These are phyloP conservation scores for Aurifilum marmelostoma DNA, from an alignment of 2,329 filamentous ascomycete genomes.

Conservation along the genomic window DNA sequence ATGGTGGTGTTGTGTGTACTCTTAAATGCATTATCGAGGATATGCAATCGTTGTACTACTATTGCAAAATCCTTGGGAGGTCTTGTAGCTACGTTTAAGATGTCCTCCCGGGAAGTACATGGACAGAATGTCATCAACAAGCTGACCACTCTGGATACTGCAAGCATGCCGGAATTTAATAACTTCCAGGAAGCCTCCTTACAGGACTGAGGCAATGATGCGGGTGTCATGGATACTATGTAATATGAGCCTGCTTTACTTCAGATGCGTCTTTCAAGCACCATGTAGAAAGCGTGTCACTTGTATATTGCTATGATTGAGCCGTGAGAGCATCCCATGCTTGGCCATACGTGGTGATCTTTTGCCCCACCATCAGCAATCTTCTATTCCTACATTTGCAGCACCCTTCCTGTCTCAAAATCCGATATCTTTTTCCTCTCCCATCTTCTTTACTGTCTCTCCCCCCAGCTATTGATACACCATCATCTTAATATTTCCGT, in stretches of 20 bases:
- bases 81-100: background rate
- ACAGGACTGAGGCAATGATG: background rate
- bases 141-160: background rate
- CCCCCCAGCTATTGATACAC: too few species aligned
- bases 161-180: too few species aligned
- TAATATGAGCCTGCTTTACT: background rate
- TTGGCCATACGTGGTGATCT: background rate
- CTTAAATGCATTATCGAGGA: background rate
- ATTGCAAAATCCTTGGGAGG: background rate
- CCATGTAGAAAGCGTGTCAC: background rate
- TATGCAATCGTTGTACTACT: background rate
- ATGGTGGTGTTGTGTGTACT: background rate
- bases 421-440: background rate
- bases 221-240: background rate
- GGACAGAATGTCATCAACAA: background rate
- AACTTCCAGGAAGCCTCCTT: background rate
- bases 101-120: background rate
- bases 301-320: background rate
- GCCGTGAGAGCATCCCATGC: background rate
- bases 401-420: background rate
- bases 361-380: background rate
- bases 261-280: background rate
- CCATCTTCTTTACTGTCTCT: too few species aligned
- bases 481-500: too few species aligned
- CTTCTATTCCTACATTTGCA: background rate